Evolutionary conservation across 2,329 filamentous ascomycete species (phyloP).

Genomic region (Parastagonospora nodorum): DNA sequence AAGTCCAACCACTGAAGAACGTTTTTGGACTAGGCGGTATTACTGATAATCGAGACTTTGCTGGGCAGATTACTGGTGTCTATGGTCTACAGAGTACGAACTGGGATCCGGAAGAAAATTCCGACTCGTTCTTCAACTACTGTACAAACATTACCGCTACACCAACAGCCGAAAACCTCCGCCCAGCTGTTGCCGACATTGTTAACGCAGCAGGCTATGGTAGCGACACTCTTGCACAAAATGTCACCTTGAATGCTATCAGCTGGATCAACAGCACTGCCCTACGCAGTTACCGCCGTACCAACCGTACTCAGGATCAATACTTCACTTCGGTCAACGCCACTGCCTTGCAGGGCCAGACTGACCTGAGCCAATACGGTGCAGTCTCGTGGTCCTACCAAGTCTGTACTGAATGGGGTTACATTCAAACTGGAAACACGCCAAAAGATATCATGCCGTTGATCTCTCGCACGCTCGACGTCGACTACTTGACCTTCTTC

Average conservation of each 20-base stretch:
- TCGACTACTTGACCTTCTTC: slow-evolving; percentile 65
- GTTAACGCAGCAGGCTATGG: slow-evolving; percentile 57
- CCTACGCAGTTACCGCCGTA: slow-evolving; percentile 46
- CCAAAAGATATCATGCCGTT: slow-evolving; percentile 69
- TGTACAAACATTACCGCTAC: slow-evolving; percentile 61
- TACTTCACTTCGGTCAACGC: slow-evolving; percentile 59
- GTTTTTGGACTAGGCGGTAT: slow-evolving; percentile 58
- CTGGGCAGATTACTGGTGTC: slow-evolving; percentile 54
- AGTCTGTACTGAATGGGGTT: slow-evolving; percentile 68
- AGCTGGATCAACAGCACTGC: slow-evolving; percentile 57
- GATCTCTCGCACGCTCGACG: slow-evolving; percentile 70
- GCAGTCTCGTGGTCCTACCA: slow-evolving; percentile 61
- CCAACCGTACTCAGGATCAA: slow-evolving; percentile 50
- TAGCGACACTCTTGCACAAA: slow-evolving; percentile 51
- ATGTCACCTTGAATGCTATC: slow-evolving; percentile 61
- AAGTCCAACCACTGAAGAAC: slow-evolving; percentile 55
- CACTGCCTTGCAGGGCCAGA: slow-evolving; percentile 31
- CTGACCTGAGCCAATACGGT: slow-evolving; percentile 21
- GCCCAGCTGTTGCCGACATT: slow-evolving; percentile 50
- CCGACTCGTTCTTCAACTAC: slow-evolving; percentile 53
- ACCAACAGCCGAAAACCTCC: slow-evolving; percentile 41
- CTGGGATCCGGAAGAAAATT: slow-evolving; percentile 63
- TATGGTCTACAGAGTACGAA: slow-evolving; percentile 57
- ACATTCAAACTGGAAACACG: slow-evolving; percentile 73
- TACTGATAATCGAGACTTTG: slow-evolving; percentile 60